phyloP scores from a whole-genome alignment of 768 basidiomycete genomes.

The Butyriboletus loyo region DNA sequence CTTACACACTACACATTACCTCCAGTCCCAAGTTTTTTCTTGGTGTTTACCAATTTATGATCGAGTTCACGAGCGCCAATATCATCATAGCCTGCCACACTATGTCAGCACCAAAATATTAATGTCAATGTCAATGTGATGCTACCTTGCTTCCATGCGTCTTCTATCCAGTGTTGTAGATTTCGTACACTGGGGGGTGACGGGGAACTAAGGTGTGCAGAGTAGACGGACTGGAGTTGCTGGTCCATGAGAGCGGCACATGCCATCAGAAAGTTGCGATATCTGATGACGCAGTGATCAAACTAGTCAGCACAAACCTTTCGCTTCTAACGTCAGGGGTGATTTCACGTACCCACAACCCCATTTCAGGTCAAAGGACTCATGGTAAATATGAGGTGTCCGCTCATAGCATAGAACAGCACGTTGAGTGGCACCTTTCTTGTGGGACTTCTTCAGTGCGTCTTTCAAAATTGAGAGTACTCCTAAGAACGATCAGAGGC shows the following conservation, averaged over 20 bases:
- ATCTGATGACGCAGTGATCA: constrained; percentile 41
- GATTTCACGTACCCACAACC: constrained; percentile 60
- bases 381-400: constrained; percentile 55
- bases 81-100: constrained; percentile 59
- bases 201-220: constrained; percentile 53
- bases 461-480: constrained; percentile 62
- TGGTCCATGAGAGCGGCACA: constrained; percentile 74
- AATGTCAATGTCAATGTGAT: background rate
- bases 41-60: constrained; percentile 48
- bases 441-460: constrained; percentile 50
- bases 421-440: constrained; percentile 45
- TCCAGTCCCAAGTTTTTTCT: constrained; percentile 79
- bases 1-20: constrained; percentile 40
- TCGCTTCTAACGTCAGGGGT: background rate
- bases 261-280: constrained; percentile 80
- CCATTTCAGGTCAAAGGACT: constrained; percentile 65
- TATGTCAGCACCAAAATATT: background rate
- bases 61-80: constrained; percentile 64
- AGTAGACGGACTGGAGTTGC: constrained; percentile 56
- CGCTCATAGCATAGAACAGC: constrained; percentile 65
- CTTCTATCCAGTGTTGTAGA: constrained; percentile 76
- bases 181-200: constrained; percentile 66
- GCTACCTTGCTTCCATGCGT: constrained; percentile 71
- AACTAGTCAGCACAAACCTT: background rate
- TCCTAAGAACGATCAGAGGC: constrained; percentile 39